Conservation (phyloP, 2,329 filamentous ascomycete species). For the Rasamsonia emersonii region DNA sequence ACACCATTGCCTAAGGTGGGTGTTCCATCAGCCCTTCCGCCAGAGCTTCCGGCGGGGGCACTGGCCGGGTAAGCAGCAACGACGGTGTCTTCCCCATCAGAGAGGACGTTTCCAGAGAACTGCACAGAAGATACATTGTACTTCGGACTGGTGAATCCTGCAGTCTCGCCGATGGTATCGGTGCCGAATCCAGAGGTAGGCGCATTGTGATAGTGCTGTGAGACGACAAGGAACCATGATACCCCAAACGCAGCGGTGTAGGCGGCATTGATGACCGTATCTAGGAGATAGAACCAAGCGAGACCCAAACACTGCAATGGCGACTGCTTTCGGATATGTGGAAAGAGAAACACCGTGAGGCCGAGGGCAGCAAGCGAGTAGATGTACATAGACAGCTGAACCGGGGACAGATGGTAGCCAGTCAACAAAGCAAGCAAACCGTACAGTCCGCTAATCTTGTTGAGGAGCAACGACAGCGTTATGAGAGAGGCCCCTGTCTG, state of each 20-base stretch:
- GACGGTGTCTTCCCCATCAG: slow-evolving; percentile 45
- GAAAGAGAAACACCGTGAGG: slow-evolving; percentile 60
- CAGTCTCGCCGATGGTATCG: slow-evolving; percentile 53
- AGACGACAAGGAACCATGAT: slow-evolving; percentile 76
- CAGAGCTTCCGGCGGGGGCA: slow-evolving; percentile 25
- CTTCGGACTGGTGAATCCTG: slow-evolving; percentile 57
- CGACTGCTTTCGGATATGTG: slow-evolving; percentile 69
- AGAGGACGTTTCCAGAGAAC: slow-evolving; percentile 42
- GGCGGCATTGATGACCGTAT: slow-evolving; percentile 69
- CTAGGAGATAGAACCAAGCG: slow-evolving; percentile 76
- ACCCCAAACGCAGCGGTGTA: slow-evolving; percentile 78
- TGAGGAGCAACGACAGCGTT: slow-evolving; percentile 72
- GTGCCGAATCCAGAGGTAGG: slow-evolving; percentile 41
- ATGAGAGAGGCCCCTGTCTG: slow-evolving; percentile 82
- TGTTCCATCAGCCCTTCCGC: slow-evolving; percentile 16
- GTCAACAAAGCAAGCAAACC: slow-evolving; percentile 82
- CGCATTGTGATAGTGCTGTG: slow-evolving; percentile 44
- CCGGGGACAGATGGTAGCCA: slow-evolving; percentile 69
- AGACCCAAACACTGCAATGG: slow-evolving; percentile 73
- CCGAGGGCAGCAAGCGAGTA: slow-evolving; percentile 69
- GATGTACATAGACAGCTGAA: slow-evolving; percentile 86
- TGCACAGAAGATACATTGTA: slow-evolving; percentile 53
- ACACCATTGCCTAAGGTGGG: slow-evolving; percentile 54
- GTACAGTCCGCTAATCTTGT: slow-evolving; percentile 87
- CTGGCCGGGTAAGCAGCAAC: slow-evolving; percentile 26